Evolutionary conservation across 495 filamentous ascomycete genomes (phyloP).

Genomic region (Talaromyces ruber): DNA sequence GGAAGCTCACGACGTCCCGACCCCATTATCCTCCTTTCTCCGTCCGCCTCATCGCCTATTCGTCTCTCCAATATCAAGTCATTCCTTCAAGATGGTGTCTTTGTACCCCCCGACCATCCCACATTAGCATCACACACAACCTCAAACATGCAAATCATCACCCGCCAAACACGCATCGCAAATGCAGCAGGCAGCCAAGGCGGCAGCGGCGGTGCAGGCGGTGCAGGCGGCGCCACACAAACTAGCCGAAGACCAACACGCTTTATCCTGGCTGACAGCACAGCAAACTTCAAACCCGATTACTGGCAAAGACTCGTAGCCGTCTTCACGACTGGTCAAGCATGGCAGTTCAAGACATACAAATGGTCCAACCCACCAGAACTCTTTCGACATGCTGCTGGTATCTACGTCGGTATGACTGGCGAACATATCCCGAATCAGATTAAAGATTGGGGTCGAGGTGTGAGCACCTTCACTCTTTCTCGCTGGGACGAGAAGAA

Average conservation of each 20-base stretch:
- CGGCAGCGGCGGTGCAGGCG: constrained; percentile 14
- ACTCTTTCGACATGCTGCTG: constrained; percentile 78
- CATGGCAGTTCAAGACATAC: constrained; percentile 98
- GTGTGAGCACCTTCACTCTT: constrained; percentile 62
- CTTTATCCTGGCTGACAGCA: constrained; percentile 89
- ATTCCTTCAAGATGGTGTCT: constrained; percentile 83
- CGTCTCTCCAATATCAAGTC: constrained; percentile 94
- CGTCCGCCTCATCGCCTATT: constrained; percentile 95
- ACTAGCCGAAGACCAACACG: constrained; percentile 65
- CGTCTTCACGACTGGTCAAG: constrained; percentile 95
- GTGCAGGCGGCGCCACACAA: constrained; percentile 17
- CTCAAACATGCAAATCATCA: constrained; percentile 74
- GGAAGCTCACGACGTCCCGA: constrained; percentile 57
- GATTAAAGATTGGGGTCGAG: constrained; percentile 77
- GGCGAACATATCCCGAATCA: constrained; percentile 71
- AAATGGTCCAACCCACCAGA: constrained; percentile 88
- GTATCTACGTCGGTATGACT: constrained; percentile 85
- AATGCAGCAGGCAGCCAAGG: constrained; percentile 21
- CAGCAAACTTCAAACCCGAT: constrained; percentile 92
- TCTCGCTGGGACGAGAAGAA: constrained; percentile 68
- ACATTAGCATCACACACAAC: constrained; percentile 46
- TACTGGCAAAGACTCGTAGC: constrained; percentile 96
- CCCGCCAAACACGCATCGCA: constrained; percentile 68
- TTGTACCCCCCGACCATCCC: constrained; percentile 66
- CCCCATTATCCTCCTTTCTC: constrained; percentile 96